Percentiles rank a stretch among this genome's conserved stretches.
Conservation (phyloP, 306 rosid genomes). For the Vicia villosa region DNA sequence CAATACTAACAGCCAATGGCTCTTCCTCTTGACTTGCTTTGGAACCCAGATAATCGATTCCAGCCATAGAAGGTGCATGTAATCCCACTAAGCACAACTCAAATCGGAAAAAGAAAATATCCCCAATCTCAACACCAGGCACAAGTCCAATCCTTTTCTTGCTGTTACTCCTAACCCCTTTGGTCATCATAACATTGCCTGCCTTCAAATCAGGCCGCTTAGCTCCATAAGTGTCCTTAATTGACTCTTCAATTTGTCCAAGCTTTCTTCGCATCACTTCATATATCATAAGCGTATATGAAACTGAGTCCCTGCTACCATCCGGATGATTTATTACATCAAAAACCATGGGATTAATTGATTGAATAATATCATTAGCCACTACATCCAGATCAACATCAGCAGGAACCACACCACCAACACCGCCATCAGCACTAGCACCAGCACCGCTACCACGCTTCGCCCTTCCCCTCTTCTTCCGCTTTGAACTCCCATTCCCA, state of each 20-base stretch:
- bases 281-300: constrained; percentile 51
- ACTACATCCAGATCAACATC: constrained; percentile 58
- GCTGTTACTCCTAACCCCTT: constrained; percentile 75
- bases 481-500: constrained; percentile 44
- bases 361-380: constrained; percentile 50
- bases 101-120: constrained; percentile 84
- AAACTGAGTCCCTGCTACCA: constrained; percentile 54
- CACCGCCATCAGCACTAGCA: constrained; percentile 5
- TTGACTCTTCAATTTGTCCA: constrained; percentile 63
- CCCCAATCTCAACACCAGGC: constrained; percentile 90
- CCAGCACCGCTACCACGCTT: constrained; percentile 32
- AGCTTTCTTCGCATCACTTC: constrained; percentile 74
- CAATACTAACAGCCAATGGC: constrained; percentile 90
- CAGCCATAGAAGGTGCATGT: constrained; percentile 92
- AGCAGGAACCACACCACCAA: constrained; percentile 12
- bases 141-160: constrained; percentile 68
- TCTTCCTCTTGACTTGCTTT: constrained; percentile 73
- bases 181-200: constrained; percentile 64
- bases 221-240: constrained; percentile 52
- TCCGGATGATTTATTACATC: constrained; percentile 55
- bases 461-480: constrained; percentile 50
- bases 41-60: constrained; percentile 78
- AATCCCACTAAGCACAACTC: constrained; percentile 83
- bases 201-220: constrained; percentile 84
- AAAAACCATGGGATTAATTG: constrained; percentile 47